A percentile compares a stretch with the other conserved stretches of the same genome.
These are phyloP conservation scores for Pseudognaphalium luteoalbum DNA, from an alignment of 129 eudicot genomes.

Conservation along the genomic window DNA sequence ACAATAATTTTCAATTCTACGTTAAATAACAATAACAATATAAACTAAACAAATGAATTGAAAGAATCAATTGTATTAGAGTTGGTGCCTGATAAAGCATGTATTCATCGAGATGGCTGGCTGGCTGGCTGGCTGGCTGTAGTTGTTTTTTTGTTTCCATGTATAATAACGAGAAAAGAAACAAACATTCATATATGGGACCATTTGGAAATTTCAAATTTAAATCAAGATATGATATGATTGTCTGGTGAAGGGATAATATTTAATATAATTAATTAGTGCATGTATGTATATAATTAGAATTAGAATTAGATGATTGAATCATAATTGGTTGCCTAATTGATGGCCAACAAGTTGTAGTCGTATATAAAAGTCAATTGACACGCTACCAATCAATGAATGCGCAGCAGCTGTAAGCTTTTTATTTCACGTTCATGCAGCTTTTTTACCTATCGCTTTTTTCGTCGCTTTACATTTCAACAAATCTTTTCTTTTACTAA, in stretches of 20 bases:
- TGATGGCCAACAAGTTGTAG: background rate
- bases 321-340: slow-evolving; percentile 16
- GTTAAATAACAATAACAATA: background rate
- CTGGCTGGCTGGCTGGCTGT: too few species aligned
- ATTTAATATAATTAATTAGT: background rate
- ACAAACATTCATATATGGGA: background rate
- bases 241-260: background rate
- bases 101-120: too few species aligned
- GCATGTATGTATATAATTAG: background rate
- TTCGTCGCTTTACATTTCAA: background rate
- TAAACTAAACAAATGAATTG: background rate
- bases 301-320: slow-evolving; percentile 17
- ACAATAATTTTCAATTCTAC: too few species aligned
- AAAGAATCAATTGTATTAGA: background rate
- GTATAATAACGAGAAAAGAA: background rate
- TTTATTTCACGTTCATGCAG: background rate
- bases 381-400: background rate
- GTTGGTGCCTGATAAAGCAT: too few species aligned
- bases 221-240: background rate
- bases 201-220: background rate
- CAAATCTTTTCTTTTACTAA: too few species aligned
- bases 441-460: background rate
- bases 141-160: too few species aligned
- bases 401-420: slow-evolving; percentile 9
- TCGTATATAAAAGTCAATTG: background rate